These are phyloP conservation scores for Coemansia furcata DNA, from an alignment of 192 early-diverging fungal species.

Conservation along the genomic window DNA sequence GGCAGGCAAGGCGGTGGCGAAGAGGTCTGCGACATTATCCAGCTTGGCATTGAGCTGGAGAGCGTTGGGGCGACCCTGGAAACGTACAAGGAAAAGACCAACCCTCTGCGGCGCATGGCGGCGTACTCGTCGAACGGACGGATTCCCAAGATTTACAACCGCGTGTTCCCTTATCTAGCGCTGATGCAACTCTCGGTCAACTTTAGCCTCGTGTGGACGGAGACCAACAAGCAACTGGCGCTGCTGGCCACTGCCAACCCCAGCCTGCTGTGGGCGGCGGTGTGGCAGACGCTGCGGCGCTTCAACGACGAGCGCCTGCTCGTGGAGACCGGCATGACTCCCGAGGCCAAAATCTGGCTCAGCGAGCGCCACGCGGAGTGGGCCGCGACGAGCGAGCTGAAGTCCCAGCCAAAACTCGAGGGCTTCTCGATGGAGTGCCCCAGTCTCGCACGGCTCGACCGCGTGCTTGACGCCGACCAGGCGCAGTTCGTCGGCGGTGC, in stretches of 20 bases:
- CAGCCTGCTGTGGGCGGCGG: conserved; percentile 61
- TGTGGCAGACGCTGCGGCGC: conserved; percentile 55
- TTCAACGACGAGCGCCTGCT: conserved; percentile 63
- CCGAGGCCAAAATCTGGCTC: conserved; percentile 38
- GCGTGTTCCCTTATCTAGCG: conserved; percentile 64
- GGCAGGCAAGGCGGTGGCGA: conserved; percentile 8
- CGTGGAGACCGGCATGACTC: conserved; percentile 47
- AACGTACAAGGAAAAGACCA: conserved; percentile 75
- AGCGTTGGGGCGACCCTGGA: conserved; percentile 59
- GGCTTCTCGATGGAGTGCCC: conserved; percentile 39
- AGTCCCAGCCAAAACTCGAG: conserved; percentile 29
- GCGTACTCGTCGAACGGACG: conserved; percentile 59
- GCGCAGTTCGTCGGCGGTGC: background rate
- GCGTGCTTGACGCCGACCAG: conserved; percentile 13
- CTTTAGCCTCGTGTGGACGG: conserved; percentile 81
- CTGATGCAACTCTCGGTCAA: conserved; percentile 71
- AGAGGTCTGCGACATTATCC: conserved; percentile 54
- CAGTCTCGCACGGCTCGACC: conserved; percentile 29
- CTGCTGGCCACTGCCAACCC: conserved; percentile 55
- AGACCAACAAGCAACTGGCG: conserved; percentile 61
- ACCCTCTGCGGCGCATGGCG: conserved; percentile 70
- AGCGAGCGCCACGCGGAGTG: conserved; percentile 2
- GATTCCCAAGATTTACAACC: conserved; percentile 72
- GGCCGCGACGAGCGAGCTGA: conserved; percentile 5
- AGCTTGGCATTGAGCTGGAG: conserved; percentile 60